Percentiles rank a stretch among this genome's conserved stretches.
These are phyloP conservation scores for Scheffersomyces parashehatae DNA, from an alignment of 1,139 yeast genomes.

Conservation along the genomic window DNA sequence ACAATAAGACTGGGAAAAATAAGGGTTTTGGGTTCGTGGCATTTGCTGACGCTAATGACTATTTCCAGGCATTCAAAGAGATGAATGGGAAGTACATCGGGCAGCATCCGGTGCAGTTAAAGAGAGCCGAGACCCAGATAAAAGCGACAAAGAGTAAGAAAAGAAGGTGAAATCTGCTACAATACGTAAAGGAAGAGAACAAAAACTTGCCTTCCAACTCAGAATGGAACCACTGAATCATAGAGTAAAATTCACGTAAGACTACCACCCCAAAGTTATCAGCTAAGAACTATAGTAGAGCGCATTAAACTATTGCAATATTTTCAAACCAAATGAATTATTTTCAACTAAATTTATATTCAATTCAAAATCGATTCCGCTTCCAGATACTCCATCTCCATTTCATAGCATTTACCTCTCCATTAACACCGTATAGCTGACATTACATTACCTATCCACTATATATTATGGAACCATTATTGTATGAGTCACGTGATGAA, in stretches of 20 bases:
- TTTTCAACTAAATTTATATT: too few species aligned
- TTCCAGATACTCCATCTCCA: too few species aligned
- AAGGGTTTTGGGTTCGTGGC: constrained; percentile 77
- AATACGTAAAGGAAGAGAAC: not conserved
- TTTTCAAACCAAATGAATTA: too few species aligned
- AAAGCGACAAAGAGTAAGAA: constrained; percentile 26
- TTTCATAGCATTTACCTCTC: too few species aligned
- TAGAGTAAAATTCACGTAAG: too few species aligned
- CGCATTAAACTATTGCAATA: too few species aligned
- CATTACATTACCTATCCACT: not conserved
- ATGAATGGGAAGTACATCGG: constrained; percentile 80
- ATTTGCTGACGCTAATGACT: constrained; percentile 61
- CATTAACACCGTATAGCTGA: not conserved
- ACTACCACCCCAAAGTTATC: too few species aligned
- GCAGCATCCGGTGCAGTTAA: constrained; percentile 68
- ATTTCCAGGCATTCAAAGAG: constrained; percentile 68
- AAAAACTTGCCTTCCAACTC: not conserved
- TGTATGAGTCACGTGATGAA: not conserved
- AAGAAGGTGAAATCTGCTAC: constrained; percentile 3
- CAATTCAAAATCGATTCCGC: too few species aligned
- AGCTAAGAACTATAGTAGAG: too few species aligned
- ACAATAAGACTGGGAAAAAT: constrained; percentile 40
- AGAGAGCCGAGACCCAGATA: constrained; percentile 59
- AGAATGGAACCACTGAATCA: too few species aligned
- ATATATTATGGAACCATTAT: not conserved